Base-by-base conservation (phyloP, 768 basidiomycete genomes). In the Lactarius evosmus region DNA sequence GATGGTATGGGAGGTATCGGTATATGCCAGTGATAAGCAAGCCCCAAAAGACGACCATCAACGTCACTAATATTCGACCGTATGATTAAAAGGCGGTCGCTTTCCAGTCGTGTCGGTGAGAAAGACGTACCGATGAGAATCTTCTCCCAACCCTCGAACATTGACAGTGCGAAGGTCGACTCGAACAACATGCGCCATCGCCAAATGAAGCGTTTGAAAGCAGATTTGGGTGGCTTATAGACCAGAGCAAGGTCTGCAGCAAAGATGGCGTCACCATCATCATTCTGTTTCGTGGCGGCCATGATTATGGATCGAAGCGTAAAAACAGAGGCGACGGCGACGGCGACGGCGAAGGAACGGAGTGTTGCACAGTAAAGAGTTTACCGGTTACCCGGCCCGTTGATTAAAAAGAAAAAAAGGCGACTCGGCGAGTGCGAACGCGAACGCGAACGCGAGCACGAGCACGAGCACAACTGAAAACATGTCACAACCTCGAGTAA, bases 121-220 rank as follows among this genome's bases (percentile, higher is more conserved):
- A 7, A n/a, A 9, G 53, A 64, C 86, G 71, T 70, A 87, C 87
- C 70, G 61, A 84, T 77, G 40, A 87, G 71, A 52, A 82, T 69
- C 69, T 85, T 85, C 78, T 89, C 88, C 88, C 87, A 88, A 62
- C 83, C 79, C 71, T 89, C 86, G 62, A 88, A 73, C 69, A 87
- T 79, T 32, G 79, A 78, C 44, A 87, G 74, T 7, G 78, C 87
- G 64, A 85, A 83, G 0, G 85, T 86, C 2, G 80, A 75, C 71
- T 87, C 85, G 36, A 88, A 72, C 76, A 82, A 78, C 57, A 87
- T 72, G 65, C 83, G 77, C 72, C 78, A 75, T 16, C 78, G 79
- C 85, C 86, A 85, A 54, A 85, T 60, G 66, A 70, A 70, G 27
- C 64, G 66, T 11, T 67, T 70, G 49, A 70, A 8, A 7, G 62